Evolutionary conservation across 202 grass and related monocot species (phyloP), one percentile per base, ranked within the genome.

Genomic region (Setaria italica): DNA sequence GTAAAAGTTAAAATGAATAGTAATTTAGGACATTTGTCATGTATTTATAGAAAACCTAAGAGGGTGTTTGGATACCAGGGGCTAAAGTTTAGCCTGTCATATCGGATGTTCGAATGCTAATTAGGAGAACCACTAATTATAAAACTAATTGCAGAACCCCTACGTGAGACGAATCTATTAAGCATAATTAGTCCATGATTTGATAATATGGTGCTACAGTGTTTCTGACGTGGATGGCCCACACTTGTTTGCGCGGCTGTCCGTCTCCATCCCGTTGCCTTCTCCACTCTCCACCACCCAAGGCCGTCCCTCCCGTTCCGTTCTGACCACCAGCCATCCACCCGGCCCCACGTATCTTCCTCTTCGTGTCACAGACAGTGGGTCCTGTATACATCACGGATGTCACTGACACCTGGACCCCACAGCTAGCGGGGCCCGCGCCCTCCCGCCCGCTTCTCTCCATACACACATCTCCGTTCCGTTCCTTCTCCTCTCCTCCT

Each of bases 401-500:
- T 0, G 4, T 37, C 32, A 56, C 56, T 73, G 54, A 63, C 37
- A 46, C 12, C 17, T 79, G 2, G 42, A 30, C 6, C 64, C 67
- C 65, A 63, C 55, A 15, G 16, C 25, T 43, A n/a, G 48, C 17
- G 9, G 73, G 80, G 2, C 75, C 39, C 68, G 5, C 45, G 6
- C 13, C 15, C 50, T 41, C 72, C 67, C 30, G 39, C 50, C 72
- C 51, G 13, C 81, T 35, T 80, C 62, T 72, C 77, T 62, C 62
- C 77, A 33, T 17, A 49, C 82, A 29, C 65, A 11, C 63, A 79
- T 71, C 37, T 62, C 46, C 29, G 33, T 16, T 30, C 32, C 14
- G 69, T 51, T 50, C 3, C 60, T 19, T 7, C 72, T 42, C 51
- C 0, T 19, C 14, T 13, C 51, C 49, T 37, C 70, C 48, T 20